Conservation (phyloP, 768 basidiomycete species). For the Suillus sp. region DNA sequence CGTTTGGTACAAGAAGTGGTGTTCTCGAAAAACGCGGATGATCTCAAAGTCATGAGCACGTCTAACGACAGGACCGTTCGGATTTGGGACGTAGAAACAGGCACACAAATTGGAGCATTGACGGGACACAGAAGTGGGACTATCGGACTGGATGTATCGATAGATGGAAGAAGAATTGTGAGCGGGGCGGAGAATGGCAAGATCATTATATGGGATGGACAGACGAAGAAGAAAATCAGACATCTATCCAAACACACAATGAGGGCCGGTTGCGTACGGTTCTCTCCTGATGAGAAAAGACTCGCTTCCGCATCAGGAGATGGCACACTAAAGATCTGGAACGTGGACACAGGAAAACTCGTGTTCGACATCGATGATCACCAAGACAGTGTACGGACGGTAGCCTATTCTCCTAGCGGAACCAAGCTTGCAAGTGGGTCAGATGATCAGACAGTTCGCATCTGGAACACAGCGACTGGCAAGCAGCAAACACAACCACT, state of each 20-base stretch:
- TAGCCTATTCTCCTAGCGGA: neutral
- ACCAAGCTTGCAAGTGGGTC: neutral
- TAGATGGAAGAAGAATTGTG: neutral
- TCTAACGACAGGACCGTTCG: neutral
- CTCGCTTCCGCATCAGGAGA: too few species aligned
- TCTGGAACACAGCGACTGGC: neutral
- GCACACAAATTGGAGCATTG: neutral
- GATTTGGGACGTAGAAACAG: neutral
- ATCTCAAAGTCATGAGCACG: neutral
- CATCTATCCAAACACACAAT: too few species aligned
- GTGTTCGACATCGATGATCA: neutral
- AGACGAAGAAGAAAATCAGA: neutral
- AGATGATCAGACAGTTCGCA: neutral
- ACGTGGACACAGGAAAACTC: neutral
- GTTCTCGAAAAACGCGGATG: too few species aligned
- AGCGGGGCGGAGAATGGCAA: neutral
- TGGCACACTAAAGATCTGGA: too few species aligned
- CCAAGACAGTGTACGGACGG: neutral
- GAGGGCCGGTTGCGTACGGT: neutral
- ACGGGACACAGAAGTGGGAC: too few species aligned
- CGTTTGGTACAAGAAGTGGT: too few species aligned
- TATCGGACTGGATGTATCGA: neutral
- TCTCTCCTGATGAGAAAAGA: neutral
- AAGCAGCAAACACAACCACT: neutral
- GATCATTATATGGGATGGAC: neutral